phyloP scores from a whole-genome alignment of 1,284 basidiomycete species.

The Papiliotrema laurentii region DNA sequence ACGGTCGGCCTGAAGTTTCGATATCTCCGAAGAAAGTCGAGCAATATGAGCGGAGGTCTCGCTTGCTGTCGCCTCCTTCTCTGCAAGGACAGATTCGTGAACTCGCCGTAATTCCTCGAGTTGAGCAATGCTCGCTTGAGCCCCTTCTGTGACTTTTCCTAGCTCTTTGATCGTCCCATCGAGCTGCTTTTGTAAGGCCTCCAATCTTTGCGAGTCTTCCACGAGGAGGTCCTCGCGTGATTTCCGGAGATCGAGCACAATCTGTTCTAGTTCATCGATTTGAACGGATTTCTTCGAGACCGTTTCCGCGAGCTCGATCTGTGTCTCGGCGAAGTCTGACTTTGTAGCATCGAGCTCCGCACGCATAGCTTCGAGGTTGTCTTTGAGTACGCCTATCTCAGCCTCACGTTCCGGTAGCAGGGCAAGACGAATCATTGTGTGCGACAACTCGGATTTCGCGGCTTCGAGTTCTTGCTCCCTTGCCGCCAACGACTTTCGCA shows the following conservation, averaged over 20 bases:
- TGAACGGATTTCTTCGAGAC: constrained; percentile 24
- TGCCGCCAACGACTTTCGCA: neutral
- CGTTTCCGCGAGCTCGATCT: constrained; percentile 21
- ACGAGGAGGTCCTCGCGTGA: constrained; percentile 33
- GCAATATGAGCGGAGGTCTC: neutral
- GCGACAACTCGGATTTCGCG: constrained; percentile 12
- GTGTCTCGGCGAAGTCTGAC: too few species aligned
- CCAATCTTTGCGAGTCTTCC: constrained; percentile 26
- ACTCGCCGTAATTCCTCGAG: too few species aligned
- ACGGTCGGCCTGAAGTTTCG: neutral
- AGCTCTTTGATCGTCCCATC: neutral
- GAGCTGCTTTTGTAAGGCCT: constrained; percentile 14
- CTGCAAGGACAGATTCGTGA: neutral
- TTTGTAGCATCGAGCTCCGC: neutral
- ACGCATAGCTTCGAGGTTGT: constrained; percentile 3
- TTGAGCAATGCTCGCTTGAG: neutral
- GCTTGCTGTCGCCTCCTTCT: neutral
- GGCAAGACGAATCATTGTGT: too few species aligned
- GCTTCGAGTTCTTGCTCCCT: constrained; percentile 12
- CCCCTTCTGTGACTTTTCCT: neutral
- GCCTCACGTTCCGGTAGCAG: too few species aligned
- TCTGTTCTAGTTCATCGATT: constrained; percentile 33
- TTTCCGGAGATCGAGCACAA: constrained; percentile 33
- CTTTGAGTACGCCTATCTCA: constrained; percentile 7
- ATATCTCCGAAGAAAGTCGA: neutral